Evolutionary conservation across 495 filamentous ascomycete genomes (phyloP).

Genomic region (Daldinia bambusicola): DNA sequence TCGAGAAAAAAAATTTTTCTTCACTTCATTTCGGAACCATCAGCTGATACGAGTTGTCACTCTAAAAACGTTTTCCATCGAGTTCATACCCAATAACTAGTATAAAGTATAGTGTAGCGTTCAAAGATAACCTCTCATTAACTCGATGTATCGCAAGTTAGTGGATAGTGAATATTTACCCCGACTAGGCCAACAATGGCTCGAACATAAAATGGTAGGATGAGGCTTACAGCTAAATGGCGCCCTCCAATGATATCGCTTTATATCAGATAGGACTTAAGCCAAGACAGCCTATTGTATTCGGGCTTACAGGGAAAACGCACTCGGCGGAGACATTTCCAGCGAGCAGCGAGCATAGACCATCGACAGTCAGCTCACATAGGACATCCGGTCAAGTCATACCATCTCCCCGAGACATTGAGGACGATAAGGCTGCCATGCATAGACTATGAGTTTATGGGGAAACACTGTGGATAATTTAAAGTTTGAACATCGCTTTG

Average conservation of each 20-base stretch:
- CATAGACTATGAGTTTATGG: slow-evolving; percentile 11
- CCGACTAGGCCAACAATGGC: slow-evolving; percentile 24
- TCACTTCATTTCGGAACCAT: slow-evolving; percentile 30
- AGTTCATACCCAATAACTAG: background rate
- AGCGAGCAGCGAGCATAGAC: slow-evolving; percentile 24
- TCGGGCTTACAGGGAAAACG: slow-evolving; percentile 43
- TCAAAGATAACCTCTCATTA: background rate
- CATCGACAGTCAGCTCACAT: slow-evolving; percentile 20
- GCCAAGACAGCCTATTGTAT: slow-evolving; percentile 35
- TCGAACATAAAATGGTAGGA: slow-evolving; percentile 29
- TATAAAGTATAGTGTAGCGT: background rate
- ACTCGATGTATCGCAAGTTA: background rate
- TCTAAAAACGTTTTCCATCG: slow-evolving; percentile 5
- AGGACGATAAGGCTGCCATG: slow-evolving; percentile 26
- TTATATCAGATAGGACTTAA: slow-evolving; percentile 23
- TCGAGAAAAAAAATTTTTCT: slow-evolving; percentile 18
- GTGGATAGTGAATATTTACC: slow-evolving; percentile 8
- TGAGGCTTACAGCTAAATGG: slow-evolving; percentile 39
- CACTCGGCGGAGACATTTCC: slow-evolving; percentile 24
- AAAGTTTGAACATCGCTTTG: slow-evolving; percentile 25
- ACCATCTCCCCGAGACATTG: slow-evolving; percentile 32
- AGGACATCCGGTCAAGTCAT: slow-evolving; percentile 23
- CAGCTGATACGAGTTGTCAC: slow-evolving; percentile 25
- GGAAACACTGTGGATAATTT: slow-evolving; percentile 28
- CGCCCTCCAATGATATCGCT: slow-evolving; percentile 28